These are phyloP conservation scores for Pichia sp. DNA, from an alignment of 1,139 yeast species.

Conservation along the genomic window DNA sequence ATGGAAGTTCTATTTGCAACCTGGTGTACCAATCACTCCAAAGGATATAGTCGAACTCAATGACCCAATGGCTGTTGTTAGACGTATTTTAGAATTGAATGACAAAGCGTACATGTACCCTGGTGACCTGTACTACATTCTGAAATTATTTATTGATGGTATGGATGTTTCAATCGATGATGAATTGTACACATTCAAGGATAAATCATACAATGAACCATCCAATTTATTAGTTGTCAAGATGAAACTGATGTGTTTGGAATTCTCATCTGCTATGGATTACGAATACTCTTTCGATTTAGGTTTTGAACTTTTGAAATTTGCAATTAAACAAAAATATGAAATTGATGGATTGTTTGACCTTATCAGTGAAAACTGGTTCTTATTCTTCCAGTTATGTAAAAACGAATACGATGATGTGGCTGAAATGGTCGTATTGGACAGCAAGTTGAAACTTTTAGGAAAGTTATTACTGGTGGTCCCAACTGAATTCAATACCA, in stretches of 20 bases:
- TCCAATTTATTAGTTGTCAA: constrained; percentile 24
- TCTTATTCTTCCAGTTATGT: constrained; percentile 61
- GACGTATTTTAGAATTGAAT: constrained; percentile 54
- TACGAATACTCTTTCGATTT: constrained; percentile 49
- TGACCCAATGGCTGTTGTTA: constrained; percentile 36
- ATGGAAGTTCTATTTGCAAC: constrained; percentile 37
- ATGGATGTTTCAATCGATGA: constrained; percentile 25
- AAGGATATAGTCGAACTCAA: constrained; percentile 34
- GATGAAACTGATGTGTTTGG: constrained; percentile 52
- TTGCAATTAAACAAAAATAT: constrained; percentile 15
- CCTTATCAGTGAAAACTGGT: constrained; percentile 48
- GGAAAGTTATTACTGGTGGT: constrained; percentile 44
- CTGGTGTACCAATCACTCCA: constrained; percentile 41
- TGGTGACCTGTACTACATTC: constrained; percentile 42
- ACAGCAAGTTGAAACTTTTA: constrained; percentile 49
- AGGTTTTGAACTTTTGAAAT: constrained; percentile 34
- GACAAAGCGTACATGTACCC: constrained; percentile 51
- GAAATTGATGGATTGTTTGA: constrained; percentile 15
- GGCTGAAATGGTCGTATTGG: constrained; percentile 19
- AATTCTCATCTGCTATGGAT: constrained; percentile 55
- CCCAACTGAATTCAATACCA: constrained; percentile 40
- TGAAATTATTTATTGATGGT: constrained; percentile 41
- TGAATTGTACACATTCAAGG: constrained; percentile 16
- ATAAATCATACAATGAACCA: constrained; percentile 26
- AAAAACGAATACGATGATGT: constrained; percentile 32